These are phyloP conservation scores for Candida khao-thaluensis DNA, from an alignment of 805 yeast species.

Conservation along the genomic window DNA sequence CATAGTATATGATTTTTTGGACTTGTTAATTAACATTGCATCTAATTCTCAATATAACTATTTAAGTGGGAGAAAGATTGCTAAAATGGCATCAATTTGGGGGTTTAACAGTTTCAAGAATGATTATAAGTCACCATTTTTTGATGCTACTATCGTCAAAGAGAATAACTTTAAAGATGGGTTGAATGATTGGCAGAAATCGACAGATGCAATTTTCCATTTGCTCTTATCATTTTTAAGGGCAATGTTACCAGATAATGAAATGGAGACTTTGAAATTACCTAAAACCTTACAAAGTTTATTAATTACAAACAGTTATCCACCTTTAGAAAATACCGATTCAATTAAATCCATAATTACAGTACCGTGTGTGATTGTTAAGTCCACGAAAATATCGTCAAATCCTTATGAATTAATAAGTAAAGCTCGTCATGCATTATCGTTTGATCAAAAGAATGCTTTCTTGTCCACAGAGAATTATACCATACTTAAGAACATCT, in stretches of 20 bases:
- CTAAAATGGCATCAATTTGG: slow-evolving; percentile 85
- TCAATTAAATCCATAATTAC: slow-evolving; percentile 40
- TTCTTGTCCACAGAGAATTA: slow-evolving; percentile 78
- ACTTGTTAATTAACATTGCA: slow-evolving; percentile 71
- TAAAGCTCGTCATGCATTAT: slow-evolving; percentile 49
- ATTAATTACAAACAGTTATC: slow-evolving; percentile 65
- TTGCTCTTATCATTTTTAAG: slow-evolving; percentile 71
- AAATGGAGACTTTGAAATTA: slow-evolving; percentile 52
- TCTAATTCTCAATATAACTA: slow-evolving; percentile 77
- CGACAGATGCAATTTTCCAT: slow-evolving; percentile 85
- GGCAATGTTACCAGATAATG: slow-evolving; percentile 71
- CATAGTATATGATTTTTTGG: slow-evolving; percentile 84
- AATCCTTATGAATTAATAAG: slow-evolving; percentile 59
- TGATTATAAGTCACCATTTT: slow-evolving; percentile 30
- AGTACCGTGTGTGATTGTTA: slow-evolving; percentile 63
- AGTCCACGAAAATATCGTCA: slow-evolving; percentile 48
- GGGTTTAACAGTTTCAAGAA: slow-evolving; percentile 55
- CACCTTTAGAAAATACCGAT: slow-evolving; percentile 54
- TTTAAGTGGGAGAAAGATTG: slow-evolving; percentile 74
- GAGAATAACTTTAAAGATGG: slow-evolving; percentile 62
- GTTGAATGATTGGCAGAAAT: slow-evolving; percentile 70
- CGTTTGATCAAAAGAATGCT: slow-evolving; percentile 66
- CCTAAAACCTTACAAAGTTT: slow-evolving; percentile 68
- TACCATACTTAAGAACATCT: slow-evolving; percentile 68
- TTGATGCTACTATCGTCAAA: slow-evolving; percentile 33